These are phyloP conservation scores for Ophiostoma novo-ulmi DNA, from an alignment of 2,329 filamentous ascomycete genomes.

Conservation along the genomic window DNA sequence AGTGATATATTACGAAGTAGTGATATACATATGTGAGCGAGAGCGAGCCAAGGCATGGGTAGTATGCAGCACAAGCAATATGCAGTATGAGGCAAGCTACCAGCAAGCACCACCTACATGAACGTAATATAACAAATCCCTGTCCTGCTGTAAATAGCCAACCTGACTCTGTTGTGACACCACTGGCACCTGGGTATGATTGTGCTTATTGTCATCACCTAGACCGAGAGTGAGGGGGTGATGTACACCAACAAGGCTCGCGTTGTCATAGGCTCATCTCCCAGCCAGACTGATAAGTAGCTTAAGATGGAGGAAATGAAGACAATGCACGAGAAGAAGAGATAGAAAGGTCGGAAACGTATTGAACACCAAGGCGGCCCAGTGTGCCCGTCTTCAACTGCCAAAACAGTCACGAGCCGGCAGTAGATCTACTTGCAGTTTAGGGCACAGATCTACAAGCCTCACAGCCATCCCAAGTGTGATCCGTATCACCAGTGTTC, in stretches of 20 bases:
- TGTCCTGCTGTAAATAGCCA: too few relatives aligned
- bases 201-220: not conserved
- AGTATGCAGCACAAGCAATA: too few relatives aligned
- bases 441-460: not conserved
- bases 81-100: too few relatives aligned
- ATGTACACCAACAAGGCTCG: not conserved
- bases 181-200: not conserved
- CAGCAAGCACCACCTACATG: too few relatives aligned
- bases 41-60: too few relatives aligned
- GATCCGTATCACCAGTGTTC: not conserved
- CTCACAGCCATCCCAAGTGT: not conserved
- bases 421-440: not conserved
- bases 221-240: not conserved
- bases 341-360: not conserved
- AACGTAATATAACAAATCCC: too few relatives aligned
- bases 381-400: not conserved
- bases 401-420: not conserved
- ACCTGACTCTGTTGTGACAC: not conserved
- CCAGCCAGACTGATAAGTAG: too few relatives aligned
- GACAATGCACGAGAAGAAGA: not conserved
- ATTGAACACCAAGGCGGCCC: not conserved
- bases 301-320: too few relatives aligned
- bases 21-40: too few relatives aligned
- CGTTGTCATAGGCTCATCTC: constrained; percentile 3
- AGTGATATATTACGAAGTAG: too few relatives aligned